Percentiles rank a stretch among this genome's conserved stretches.
These are phyloP conservation scores for Suillus clintonianus DNA, from an alignment of 768 basidiomycete species.

Conservation along the genomic window DNA sequence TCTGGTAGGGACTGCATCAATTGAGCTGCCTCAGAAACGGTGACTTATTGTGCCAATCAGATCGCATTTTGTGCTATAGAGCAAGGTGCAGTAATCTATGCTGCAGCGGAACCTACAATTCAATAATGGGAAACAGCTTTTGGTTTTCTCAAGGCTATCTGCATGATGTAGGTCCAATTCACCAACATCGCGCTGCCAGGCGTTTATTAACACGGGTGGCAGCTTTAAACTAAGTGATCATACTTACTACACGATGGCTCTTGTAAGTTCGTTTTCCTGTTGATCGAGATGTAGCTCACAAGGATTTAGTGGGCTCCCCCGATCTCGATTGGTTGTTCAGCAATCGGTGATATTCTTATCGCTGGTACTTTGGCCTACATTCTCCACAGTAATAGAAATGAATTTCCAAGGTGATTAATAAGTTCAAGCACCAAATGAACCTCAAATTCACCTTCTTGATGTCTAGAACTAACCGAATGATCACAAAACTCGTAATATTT, in stretches of 20 bases:
- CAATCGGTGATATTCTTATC: slow-evolving; percentile 21
- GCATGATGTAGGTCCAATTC: neutral
- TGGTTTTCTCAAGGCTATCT: neutral
- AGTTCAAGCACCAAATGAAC: neutral
- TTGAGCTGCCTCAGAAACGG: neutral
- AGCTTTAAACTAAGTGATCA: neutral
- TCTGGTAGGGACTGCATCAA: neutral
- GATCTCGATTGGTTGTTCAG: slow-evolving; percentile 25
- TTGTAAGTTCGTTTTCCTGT: neutral
- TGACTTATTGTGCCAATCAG: neutral
- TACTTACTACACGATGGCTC: neutral
- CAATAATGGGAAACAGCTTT: neutral
- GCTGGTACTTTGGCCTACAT: slow-evolving; percentile 20
- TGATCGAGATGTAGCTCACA: neutral
- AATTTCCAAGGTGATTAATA: slow-evolving; percentile 14
- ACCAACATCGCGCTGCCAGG: neutral
- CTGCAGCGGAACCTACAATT: neutral
- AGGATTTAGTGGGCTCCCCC: slow-evolving; percentile 19
- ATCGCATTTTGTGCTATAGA: neutral
- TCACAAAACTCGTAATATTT: slow-evolving; percentile 20
- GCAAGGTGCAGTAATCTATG: neutral
- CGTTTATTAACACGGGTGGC: neutral
- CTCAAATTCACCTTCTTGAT: neutral
- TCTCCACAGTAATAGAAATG: slow-evolving; percentile 9
- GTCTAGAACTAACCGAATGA: slow-evolving; percentile 14